Evolutionary conservation across 2,329 filamentous ascomycete genomes (phyloP), one percentile per base, ranked within the genome.

Genomic region (Curvularia hawaiiensis): DNA sequence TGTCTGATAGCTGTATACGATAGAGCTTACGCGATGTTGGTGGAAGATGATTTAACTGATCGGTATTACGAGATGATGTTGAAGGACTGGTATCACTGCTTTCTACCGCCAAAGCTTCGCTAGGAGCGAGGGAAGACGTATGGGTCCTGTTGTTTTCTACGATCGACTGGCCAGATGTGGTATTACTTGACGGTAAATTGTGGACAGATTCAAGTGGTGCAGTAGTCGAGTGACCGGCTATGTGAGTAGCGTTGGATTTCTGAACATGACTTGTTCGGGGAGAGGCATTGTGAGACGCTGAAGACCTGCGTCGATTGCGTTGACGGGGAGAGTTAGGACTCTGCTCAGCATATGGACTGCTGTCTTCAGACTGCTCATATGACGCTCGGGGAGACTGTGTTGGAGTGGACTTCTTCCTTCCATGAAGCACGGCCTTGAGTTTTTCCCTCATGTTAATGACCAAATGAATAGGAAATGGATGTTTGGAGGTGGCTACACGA

Each of bases 31-130:
- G 50, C 11, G 57, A 59, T 40, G 54, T 39, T 16, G 43, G 31
- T 28, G 56, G 54, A 24, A 61, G 55, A 31, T 56, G 35, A 18
- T 54, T 59, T 4, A 51, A 48, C 16, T 44, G 54, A 9, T 31
- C 52, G 1, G 28, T 20, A 54, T 62, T 46, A 30, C 56, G 44
- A 31, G 59, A 54, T 35, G 48, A 41, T 22, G 62, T 61, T 35
- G 64, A 67, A 3, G 47, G 59, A 7, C 64, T 40, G 14, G 69
- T 65, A 38, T 74, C 73, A 2, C 69, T 63, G 43, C 75, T 69
- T 9, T 61, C 50, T 28, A 59, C 57, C 22, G 56, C 38, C 14
- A 54, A 24, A n/a, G 60, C 52, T 10, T 56, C 47, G 40, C 48
- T 53, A 10, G 64, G 48, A 22, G 65, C 61, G 12, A 66, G 47